Evolutionary conservation across 805 yeast species (phyloP).

Genomic region (Jamesozyma spencerorum): DNA sequence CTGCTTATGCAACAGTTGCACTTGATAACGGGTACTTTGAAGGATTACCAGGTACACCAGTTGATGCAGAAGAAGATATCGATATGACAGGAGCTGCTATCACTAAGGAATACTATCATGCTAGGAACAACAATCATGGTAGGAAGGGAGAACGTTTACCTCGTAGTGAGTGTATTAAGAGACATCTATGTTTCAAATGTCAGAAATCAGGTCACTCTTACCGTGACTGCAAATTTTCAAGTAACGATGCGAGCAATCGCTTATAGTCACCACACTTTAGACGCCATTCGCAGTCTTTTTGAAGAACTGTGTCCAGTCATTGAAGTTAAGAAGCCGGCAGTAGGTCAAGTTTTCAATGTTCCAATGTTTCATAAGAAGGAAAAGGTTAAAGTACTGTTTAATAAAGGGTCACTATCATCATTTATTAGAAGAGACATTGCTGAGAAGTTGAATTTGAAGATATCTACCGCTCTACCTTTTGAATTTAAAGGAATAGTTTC

Average conservation of each 20-base stretch:
- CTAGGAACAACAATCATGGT: not conserved
- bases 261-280: not conserved
- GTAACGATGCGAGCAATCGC: not conserved
- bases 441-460: not conserved
- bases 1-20: slow-evolving; percentile 2
- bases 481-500: slow-evolving; percentile 3
- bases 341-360: not conserved
- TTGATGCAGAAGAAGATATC: not conserved
- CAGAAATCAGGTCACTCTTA: not conserved
- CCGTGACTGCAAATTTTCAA: not conserved
- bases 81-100: not conserved
- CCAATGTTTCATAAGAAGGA: not conserved
- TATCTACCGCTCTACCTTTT: slow-evolving; percentile 1
- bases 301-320: not conserved
- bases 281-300: not conserved
- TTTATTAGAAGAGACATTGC: slow-evolving; percentile 3
- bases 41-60: too few species aligned
- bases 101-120: not conserved
- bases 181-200: slow-evolving; percentile 2
- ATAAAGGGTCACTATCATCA: slow-evolving; percentile 5
- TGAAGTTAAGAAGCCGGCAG: not conserved
- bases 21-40: not conserved
- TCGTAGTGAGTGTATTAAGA: slow-evolving; percentile 1
- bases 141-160: not conserved
- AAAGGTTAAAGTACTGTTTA: slow-evolving; percentile 1